Evolutionary conservation across 2,329 filamentous ascomycete genomes (phyloP).

Genomic region (Lasiodiplodia hormozganensis): DNA sequence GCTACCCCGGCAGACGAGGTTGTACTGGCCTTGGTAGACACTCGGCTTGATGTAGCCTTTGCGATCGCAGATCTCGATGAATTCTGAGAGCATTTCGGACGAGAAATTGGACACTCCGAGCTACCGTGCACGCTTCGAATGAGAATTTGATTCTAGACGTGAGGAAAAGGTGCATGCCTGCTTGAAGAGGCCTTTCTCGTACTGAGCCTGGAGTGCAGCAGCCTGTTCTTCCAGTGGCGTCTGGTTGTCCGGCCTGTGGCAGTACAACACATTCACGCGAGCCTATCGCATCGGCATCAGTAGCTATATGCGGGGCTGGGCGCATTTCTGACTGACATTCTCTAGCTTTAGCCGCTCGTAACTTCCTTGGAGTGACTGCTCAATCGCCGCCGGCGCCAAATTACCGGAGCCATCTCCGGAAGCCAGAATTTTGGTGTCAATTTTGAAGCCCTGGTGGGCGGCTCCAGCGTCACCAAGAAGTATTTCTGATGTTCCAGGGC

Average conservation of each 20-base stretch:
- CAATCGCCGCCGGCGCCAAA: neutral
- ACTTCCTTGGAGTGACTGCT: neutral
- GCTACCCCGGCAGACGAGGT: conserved; percentile 33
- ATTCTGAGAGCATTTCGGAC: conserved; percentile 38
- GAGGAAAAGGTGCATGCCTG: neutral
- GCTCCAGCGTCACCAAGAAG: conserved; percentile 1
- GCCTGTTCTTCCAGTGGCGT: neutral
- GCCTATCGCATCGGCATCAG: neutral
- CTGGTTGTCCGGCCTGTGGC: neutral
- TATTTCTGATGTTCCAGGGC: neutral
- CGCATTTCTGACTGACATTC: neutral
- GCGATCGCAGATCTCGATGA: conserved; percentile 39
- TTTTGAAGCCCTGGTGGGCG: neutral
- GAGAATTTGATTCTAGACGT: neutral
- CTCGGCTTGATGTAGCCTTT: conserved; percentile 41
- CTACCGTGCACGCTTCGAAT: neutral
- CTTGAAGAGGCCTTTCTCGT: neutral
- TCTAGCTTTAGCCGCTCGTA: neutral
- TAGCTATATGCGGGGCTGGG: neutral
- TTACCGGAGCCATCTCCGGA: neutral
- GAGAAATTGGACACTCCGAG: conserved; percentile 46
- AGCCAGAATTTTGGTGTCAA: neutral
- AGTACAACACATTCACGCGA: neutral
- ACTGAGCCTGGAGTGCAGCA: neutral
- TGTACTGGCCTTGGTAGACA: conserved; percentile 46